A percentile compares a stretch with the other conserved stretches of the same genome.
phyloP scores from a whole-genome alignment of 148 eudicot species.

The Cornus suecica region DNA sequence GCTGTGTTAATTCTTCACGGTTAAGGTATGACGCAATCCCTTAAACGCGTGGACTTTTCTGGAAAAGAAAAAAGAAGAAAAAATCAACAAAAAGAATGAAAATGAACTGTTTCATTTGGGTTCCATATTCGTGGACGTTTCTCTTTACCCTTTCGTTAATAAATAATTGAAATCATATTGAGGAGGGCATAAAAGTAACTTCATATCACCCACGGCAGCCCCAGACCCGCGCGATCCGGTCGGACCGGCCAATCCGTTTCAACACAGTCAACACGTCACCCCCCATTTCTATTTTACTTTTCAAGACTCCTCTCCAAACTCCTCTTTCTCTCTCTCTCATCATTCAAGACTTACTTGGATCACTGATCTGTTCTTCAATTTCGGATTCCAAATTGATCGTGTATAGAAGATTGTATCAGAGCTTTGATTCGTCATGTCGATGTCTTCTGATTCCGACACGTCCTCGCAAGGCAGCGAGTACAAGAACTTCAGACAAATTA shows the following conservation, averaged over 20 bases:
- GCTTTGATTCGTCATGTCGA: conserved; percentile 48
- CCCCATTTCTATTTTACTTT: not conserved
- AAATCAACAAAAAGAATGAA: not conserved
- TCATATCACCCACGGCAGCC: not conserved
- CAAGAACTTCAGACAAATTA: conserved; percentile 62
- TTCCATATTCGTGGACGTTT: not conserved
- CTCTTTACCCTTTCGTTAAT: not conserved
- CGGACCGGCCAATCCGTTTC: conserved; percentile 7
- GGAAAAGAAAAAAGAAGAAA: too few species aligned
- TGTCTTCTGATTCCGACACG: conserved; percentile 80
- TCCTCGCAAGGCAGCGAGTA: conserved; percentile 62
- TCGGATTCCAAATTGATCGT: not conserved
- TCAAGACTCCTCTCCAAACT: not conserved
- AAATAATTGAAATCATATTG: not conserved
- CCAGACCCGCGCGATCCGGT: conserved; percentile 1
- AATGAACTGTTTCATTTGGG: too few species aligned
- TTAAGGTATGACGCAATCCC: not conserved
- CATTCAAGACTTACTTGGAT: conserved; percentile 7
- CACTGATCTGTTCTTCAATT: conserved; percentile 3
- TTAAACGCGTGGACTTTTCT: not conserved
- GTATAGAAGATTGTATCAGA: not conserved
- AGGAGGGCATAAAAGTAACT: not conserved
- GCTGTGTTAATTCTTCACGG: too few species aligned
- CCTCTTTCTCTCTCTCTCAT: not conserved
- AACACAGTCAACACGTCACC: not conserved